Conservation (phyloP, 192 early-diverging fungal species). For the Dispira simplex region DNA sequence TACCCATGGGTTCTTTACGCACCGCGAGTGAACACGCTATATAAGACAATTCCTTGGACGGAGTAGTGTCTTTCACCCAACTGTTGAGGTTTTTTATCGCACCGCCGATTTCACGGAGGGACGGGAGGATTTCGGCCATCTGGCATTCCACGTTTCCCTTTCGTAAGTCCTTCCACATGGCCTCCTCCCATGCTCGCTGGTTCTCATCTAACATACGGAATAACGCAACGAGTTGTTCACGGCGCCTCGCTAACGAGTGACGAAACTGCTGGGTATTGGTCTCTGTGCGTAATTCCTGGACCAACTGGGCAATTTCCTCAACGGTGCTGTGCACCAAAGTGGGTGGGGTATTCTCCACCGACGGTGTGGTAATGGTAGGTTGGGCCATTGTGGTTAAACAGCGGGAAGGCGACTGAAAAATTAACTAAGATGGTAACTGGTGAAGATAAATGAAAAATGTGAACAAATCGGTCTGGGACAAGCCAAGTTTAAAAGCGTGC, state of each 20-base stretch:
- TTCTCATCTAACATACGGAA: conserved; percentile 43
- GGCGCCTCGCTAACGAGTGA: conserved; percentile 27
- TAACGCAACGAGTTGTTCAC: conserved; percentile 43
- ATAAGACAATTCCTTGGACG: conserved; percentile 18
- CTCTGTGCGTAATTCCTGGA: background rate
- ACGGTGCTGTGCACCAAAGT: conserved; percentile 1
- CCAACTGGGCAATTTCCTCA: background rate
- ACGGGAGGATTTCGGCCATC: conserved; percentile 31
- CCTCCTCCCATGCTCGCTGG: conserved; percentile 32
- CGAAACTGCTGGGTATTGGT: conserved; percentile 20
- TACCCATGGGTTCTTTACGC: conserved; percentile 64
- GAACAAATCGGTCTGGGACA: too few species aligned
- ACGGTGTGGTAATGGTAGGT: background rate
- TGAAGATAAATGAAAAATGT: too few species aligned
- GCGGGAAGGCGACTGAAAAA: too few species aligned
- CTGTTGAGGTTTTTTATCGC: conserved; percentile 40
- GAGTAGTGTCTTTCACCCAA: conserved; percentile 30
- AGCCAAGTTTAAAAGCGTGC: too few species aligned
- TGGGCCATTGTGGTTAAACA: too few species aligned
- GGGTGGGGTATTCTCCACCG: background rate
- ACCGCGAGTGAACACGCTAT: conserved; percentile 28
- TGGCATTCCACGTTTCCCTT: conserved; percentile 34
- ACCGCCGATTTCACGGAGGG: conserved; percentile 35
- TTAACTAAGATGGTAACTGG: too few species aligned
- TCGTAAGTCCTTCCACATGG: conserved; percentile 37